A percentile compares a stretch with the other conserved stretches of the same genome.
phyloP scores from a whole-genome alignment of 768 basidiomycete species.

The Tylopilus rubrobrunneus region DNA sequence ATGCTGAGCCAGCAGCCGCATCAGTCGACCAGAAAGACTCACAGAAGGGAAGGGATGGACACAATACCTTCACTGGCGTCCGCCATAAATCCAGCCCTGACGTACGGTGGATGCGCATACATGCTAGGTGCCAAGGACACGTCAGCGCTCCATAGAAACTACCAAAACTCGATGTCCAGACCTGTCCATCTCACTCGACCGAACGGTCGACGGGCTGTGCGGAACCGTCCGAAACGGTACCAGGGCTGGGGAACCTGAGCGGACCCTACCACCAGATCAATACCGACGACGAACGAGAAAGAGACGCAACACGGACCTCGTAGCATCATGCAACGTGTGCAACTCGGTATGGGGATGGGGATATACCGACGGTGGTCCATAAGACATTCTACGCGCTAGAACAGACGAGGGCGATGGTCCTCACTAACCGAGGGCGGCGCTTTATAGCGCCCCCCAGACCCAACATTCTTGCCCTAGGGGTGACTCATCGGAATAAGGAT shows the following conservation, averaged over 20 bases:
- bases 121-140: not conserved
- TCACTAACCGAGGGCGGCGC: not conserved
- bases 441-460: constrained; percentile 7
- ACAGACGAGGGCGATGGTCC: not conserved
- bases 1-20: not conserved
- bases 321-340: not conserved
- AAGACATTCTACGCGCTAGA: constrained; percentile 2
- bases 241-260: not conserved
- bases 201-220: not conserved
- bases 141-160: not conserved
- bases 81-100: not conserved
- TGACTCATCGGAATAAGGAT: not conserved
- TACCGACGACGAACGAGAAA: not conserved
- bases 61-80: not conserved
- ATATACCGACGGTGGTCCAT: not conserved
- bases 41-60: not conserved
- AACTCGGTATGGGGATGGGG: not conserved
- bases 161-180: not conserved
- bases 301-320: constrained; percentile 6
- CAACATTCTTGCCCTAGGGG: not conserved
- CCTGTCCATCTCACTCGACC: not conserved
- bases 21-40: not conserved
- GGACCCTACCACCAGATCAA: constrained; percentile 10
- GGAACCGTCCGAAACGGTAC: constrained; percentile 1
- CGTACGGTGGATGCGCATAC: not conserved